A percentile compares a stretch with the other conserved stretches of the same genome.
These are phyloP conservation scores for Boletus eberwhitei DNA, from an alignment of 768 basidiomycete species.

Conservation along the genomic window DNA sequence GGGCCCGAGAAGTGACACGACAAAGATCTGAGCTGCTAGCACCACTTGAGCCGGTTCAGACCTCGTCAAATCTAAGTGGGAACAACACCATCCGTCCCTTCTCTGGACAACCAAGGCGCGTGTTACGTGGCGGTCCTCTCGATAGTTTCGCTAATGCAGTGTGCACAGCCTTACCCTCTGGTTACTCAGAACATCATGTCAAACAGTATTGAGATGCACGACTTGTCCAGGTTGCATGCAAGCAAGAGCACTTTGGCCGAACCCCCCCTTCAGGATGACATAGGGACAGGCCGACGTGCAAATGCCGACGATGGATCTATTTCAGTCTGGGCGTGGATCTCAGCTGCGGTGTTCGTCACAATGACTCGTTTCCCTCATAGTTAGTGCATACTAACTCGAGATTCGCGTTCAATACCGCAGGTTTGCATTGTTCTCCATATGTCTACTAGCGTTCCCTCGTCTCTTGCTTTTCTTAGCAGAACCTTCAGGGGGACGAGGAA, in stretches of 20 bases:
- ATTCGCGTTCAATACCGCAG: constrained; percentile 20
- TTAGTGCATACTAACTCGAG: constrained; percentile 1
- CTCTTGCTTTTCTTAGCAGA: constrained; percentile 66
- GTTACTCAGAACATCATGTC: constrained; percentile 23
- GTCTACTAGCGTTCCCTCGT: constrained; percentile 54
- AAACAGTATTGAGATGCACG: constrained; percentile 38
- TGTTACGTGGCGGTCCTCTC: neutral
- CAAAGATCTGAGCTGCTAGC: neutral
- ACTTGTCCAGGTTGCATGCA: constrained; percentile 26
- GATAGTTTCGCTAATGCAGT: neutral
- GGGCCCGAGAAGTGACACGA: neutral
- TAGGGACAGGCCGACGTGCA: constrained; percentile 7
- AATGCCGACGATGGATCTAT: constrained; percentile 23
- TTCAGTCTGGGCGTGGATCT: constrained; percentile 39
- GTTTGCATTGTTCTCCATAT: constrained; percentile 33
- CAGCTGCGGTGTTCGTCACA: constrained; percentile 31
- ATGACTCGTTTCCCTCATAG: neutral
- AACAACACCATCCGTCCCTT: neutral
- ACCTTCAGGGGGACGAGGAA: constrained; percentile 38
- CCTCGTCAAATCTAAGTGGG: neutral
- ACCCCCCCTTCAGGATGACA: neutral
- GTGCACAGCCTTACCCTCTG: neutral
- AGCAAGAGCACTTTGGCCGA: constrained; percentile 10
- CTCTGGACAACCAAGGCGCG: neutral
- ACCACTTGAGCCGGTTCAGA: neutral